Evolutionary conservation across 306 rosid genomes (phyloP).

Genomic region (Cucurbita argyrosperma): DNA sequence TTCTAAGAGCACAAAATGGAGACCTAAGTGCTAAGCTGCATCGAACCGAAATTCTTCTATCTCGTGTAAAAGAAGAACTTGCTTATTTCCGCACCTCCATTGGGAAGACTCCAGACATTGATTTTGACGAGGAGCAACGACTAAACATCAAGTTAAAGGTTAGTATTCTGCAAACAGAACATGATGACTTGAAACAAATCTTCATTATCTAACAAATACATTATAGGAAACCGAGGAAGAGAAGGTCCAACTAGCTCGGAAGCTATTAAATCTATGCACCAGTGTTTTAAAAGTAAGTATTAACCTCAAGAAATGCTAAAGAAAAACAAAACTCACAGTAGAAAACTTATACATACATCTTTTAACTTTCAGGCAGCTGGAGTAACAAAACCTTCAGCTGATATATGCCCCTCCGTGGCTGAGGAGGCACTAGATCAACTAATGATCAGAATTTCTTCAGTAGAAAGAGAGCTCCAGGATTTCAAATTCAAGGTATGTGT

Average conservation of each 20-base stretch:
- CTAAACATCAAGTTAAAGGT: conserved; percentile 62
- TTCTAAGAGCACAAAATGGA: conserved; percentile 51
- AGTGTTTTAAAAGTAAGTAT: conserved; percentile 52
- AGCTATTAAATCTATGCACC: conserved; percentile 46
- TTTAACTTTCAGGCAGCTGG: conserved; percentile 60
- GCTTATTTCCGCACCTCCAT: conserved; percentile 39
- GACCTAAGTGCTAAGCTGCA: conserved; percentile 53
- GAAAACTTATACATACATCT: not conserved
- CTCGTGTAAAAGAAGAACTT: conserved; percentile 62
- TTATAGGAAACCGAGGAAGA: conserved; percentile 69
- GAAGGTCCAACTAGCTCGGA: conserved; percentile 65
- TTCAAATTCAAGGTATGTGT: conserved; percentile 57
- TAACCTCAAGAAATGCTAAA: not conserved
- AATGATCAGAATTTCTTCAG: conserved; percentile 30
- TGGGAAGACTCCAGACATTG: conserved; percentile 28
- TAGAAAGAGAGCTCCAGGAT: conserved; percentile 60
- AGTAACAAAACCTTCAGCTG: conserved; percentile 37
- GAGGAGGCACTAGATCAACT: conserved; percentile 63
- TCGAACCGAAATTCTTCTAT: conserved; percentile 31
- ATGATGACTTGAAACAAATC: not conserved
- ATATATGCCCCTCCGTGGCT: conserved; percentile 43
- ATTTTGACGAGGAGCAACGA: conserved; percentile 69
- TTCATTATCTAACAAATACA: conserved; percentile 10
- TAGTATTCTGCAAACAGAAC: conserved; percentile 3
- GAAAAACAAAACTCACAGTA: not conserved